Conservation (phyloP, 805 yeast genomes). For the Yamadazyma takamatsuzukensis region DNA sequence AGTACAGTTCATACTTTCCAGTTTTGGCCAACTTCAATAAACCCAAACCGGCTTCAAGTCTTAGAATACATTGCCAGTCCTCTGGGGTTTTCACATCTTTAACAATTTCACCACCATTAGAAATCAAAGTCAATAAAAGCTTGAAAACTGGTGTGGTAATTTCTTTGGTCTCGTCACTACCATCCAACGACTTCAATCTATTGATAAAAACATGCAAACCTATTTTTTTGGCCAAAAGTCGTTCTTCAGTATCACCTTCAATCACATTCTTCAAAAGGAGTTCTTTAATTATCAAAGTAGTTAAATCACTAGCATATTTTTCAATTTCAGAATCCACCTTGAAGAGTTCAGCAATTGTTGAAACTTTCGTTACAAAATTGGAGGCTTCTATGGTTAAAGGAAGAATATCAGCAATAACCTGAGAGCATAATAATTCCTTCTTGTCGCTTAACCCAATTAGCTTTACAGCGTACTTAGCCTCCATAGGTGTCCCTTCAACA, state of each 20-base stretch:
- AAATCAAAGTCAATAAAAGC: constrained; percentile 60
- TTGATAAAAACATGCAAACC: constrained; percentile 58
- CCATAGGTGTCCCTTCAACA: constrained; percentile 49
- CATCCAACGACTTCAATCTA: constrained; percentile 40
- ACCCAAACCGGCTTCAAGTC: constrained; percentile 65
- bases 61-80: constrained; percentile 54
- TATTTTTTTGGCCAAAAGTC: constrained; percentile 46
- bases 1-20: constrained; percentile 48
- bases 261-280: constrained; percentile 52
- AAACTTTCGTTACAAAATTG: constrained; percentile 51
- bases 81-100: constrained; percentile 55
- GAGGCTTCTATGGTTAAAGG: constrained; percentile 44
- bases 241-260: constrained; percentile 13
- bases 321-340: constrained; percentile 47
- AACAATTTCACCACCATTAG: constrained; percentile 77
- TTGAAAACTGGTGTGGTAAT: constrained; percentile 64
- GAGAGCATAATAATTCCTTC: constrained; percentile 36
- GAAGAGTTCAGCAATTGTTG: constrained; percentile 59
- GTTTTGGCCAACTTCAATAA: constrained; percentile 61
- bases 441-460: constrained; percentile 47
- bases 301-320: constrained; percentile 53
- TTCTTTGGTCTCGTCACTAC: constrained; percentile 21
- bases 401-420: constrained; percentile 40
- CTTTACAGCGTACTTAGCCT: constrained; percentile 63
- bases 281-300: constrained; percentile 56